Conservation (phyloP, 192 early-diverging fungal species). For the Radiomyces spectabilis region DNA sequence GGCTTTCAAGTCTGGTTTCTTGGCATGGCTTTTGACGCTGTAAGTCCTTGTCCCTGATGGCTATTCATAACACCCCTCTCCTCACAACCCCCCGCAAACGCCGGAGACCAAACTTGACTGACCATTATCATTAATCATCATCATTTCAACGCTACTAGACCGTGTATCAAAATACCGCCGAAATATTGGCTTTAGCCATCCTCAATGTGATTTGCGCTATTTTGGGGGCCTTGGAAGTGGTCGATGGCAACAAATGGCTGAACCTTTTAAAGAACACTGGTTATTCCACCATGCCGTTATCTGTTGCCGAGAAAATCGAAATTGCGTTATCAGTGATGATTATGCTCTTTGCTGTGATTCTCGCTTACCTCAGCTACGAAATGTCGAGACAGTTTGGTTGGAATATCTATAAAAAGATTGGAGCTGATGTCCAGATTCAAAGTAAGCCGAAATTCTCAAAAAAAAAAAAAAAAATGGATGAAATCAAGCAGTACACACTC, state of each 20-base stretch:
- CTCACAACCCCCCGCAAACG: not conserved
- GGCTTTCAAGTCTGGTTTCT: conserved; percentile 31
- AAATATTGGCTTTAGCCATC: conserved; percentile 26
- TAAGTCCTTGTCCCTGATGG: conserved; percentile 3
- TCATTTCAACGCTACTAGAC: no score
- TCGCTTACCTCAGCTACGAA: conserved; percentile 20
- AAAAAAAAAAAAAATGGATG: not conserved
- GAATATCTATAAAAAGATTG: conserved; percentile 61
- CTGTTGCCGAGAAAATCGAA: conserved; percentile 23
- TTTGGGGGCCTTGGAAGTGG: conserved; percentile 23
- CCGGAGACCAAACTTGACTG: no score
- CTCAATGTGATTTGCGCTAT: conserved; percentile 29
- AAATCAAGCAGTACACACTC: no score
- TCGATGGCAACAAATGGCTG: conserved; percentile 28
- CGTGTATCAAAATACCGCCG: conserved; percentile 30
- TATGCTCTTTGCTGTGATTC: conserved; percentile 15
- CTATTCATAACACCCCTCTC: not conserved
- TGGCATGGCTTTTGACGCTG: conserved; percentile 33
- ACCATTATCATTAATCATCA: no score
- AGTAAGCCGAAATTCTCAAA: conserved; percentile 28
- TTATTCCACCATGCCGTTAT: conserved; percentile 8
- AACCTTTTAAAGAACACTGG: not conserved
- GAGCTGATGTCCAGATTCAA: conserved; percentile 53
- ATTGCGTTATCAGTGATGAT: conserved; percentile 22
- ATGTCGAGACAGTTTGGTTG: conserved; percentile 35